Percentiles rank a stretch among this genome's conserved stretches.
Evolutionary conservation across 2,329 filamentous ascomycete genomes (phyloP).

Genomic region (Myotisia sp.): DNA sequence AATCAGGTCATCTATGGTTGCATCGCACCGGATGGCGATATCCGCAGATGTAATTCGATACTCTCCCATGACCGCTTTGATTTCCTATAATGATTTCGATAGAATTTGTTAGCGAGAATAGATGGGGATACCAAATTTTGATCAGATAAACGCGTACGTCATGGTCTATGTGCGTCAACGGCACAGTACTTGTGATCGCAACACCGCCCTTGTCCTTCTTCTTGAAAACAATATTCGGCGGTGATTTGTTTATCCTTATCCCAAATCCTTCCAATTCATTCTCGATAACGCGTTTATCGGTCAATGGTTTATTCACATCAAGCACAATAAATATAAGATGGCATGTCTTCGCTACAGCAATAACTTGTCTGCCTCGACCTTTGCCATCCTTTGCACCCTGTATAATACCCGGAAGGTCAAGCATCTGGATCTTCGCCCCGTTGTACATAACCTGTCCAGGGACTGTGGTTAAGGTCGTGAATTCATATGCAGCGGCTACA

Average conservation of each 20-base stretch:
- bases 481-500: constrained; percentile 81
- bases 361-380: constrained; percentile 93
- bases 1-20: constrained; percentile 92
- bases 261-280: constrained; percentile 91
- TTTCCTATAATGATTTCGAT: constrained; percentile 43
- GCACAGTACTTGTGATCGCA: constrained; percentile 87
- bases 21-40: constrained; percentile 94
- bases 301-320: constrained; percentile 95
- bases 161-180: constrained; percentile 78
- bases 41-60: constrained; percentile 95
- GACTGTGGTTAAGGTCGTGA: constrained; percentile 94
- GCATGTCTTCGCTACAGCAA: constrained; percentile 96
- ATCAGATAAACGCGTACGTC: constrained; percentile 48
- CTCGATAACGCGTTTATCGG: constrained; percentile 93
- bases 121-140: not conserved
- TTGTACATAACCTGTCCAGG: constrained; percentile 94
- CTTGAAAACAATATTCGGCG: constrained; percentile 96
- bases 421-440: constrained; percentile 92
- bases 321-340: constrained; percentile 97
- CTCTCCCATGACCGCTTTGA: constrained; percentile 94
- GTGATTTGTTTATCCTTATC: constrained; percentile 91
- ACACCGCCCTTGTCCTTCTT: constrained; percentile 99
- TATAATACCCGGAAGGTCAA: constrained; percentile 96
- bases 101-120: not conserved
- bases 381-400: constrained; percentile 97